Evolutionary conservation across 129 eudicot genomes (phyloP).

Genomic region (Artemisia annua): DNA sequence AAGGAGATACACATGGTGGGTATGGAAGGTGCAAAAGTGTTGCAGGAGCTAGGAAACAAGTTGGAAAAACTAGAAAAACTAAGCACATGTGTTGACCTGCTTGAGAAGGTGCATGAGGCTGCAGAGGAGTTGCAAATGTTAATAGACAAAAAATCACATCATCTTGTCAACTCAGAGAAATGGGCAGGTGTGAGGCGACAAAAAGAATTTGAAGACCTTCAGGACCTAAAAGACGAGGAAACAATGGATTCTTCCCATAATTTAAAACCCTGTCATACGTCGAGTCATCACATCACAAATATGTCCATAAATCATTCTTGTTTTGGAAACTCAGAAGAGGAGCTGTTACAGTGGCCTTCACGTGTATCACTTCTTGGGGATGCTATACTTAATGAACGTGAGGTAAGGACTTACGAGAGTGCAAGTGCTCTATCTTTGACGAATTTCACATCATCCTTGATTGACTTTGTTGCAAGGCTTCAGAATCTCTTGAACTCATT

Average conservation of each 20-base stretch:
- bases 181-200: slow-evolving; percentile 65
- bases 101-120: slow-evolving; percentile 67
- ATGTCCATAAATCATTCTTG: slow-evolving; percentile 27
- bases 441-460: slow-evolving; percentile 66
- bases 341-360: slow-evolving; percentile 75
- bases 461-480: slow-evolving; percentile 83
- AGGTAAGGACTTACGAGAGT: slow-evolving; percentile 67
- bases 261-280: slow-evolving; percentile 11
- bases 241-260: slow-evolving; percentile 34
- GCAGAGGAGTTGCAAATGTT: slow-evolving; percentile 76
- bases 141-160: slow-evolving; percentile 79
- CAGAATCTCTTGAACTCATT: slow-evolving; percentile 59
- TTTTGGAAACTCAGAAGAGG: slow-evolving; percentile 9
- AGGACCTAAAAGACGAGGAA: slow-evolving; percentile 60
- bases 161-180: slow-evolving; percentile 57
- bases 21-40: slow-evolving; percentile 67
- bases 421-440: slow-evolving; percentile 71
- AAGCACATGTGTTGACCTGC: slow-evolving; percentile 48
- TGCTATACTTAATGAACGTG: slow-evolving; percentile 53
- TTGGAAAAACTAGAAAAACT: slow-evolving; percentile 80
- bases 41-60: slow-evolving; percentile 69
- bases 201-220: slow-evolving; percentile 55
- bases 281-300: slow-evolving; percentile 28
- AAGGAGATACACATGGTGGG: slow-evolving; percentile 73
- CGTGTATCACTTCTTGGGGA: slow-evolving; percentile 65